A percentile compares a stretch with the other conserved stretches of the same genome.
These are phyloP conservation scores for Nyssa sinensis DNA, from an alignment of 148 eudicot species.

Conservation along the genomic window DNA sequence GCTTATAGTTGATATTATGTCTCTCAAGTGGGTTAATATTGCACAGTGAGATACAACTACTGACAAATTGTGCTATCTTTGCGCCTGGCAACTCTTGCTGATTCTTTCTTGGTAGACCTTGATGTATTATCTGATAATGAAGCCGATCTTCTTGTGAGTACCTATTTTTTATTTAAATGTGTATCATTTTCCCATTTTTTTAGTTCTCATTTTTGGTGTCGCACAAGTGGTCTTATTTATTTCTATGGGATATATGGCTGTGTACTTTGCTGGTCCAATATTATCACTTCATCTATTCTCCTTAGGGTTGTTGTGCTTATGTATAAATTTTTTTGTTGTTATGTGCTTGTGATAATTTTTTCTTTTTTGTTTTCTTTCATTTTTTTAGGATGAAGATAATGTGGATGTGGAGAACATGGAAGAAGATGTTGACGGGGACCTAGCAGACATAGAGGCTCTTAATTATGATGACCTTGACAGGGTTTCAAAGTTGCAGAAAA, in stretches of 20 bases:
- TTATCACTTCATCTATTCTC: not conserved
- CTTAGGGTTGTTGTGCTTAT: too few species aligned
- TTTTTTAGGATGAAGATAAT: conserved; percentile 64
- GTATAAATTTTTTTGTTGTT: too few species aligned
- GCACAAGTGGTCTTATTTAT: not conserved
- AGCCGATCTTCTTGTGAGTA: conserved; percentile 60
- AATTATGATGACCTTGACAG: conserved; percentile 92
- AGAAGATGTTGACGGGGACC: conserved; percentile 80
- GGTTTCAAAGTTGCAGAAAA: conserved; percentile 80
- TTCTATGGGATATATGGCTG: not conserved
- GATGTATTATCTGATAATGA: conserved; percentile 95
- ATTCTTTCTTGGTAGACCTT: conserved; percentile 95
- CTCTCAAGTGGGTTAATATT: too few species aligned
- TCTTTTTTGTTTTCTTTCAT: not conserved
- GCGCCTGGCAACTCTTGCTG: conserved; percentile 81
- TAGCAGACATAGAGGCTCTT: conserved; percentile 77
- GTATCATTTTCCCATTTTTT: too few species aligned
- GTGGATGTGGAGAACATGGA: conserved; percentile 66
- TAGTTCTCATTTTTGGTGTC: not conserved
- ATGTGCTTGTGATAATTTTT: not conserved
- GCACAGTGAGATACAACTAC: too few species aligned
- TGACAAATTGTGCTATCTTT: not conserved
- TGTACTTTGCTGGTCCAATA: not conserved
- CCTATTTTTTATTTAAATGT: not conserved
- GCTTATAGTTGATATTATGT: too few species aligned